Evolutionary conservation across 2,329 filamentous ascomycete species (phyloP).

Genomic region (Macrophomina phaseolina): DNA sequence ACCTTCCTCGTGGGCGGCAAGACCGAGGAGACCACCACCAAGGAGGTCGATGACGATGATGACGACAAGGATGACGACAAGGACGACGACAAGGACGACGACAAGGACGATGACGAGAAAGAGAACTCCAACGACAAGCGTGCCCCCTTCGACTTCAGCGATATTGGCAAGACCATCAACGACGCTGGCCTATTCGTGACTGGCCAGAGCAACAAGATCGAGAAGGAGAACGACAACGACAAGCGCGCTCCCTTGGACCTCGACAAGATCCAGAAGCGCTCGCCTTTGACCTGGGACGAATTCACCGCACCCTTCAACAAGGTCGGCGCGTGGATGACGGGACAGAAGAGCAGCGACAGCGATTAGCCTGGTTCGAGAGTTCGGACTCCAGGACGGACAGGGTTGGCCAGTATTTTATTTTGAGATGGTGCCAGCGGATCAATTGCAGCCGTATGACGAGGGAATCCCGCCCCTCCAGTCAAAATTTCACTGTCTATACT

Average conservation of each 20-base stretch:
- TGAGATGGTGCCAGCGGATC: neutral
- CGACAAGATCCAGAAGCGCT: conserved; percentile 3
- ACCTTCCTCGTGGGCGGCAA: neutral
- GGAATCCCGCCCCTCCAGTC: neutral
- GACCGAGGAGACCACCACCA: no score
- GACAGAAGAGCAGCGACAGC: neutral
- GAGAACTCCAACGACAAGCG: conserved; percentile 13
- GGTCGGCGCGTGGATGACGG: neutral
- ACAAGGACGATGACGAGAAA: neutral
- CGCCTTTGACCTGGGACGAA: neutral
- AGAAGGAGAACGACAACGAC: conserved; percentile 3
- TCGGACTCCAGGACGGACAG: no score
- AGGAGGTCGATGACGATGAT: no score
- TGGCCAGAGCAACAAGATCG: neutral
- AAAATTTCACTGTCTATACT: neutral
- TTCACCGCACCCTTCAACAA: neutral
- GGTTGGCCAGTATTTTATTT: neutral
- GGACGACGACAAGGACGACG: no score
- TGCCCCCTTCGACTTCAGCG: neutral
- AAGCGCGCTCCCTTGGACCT: conserved; percentile 2
- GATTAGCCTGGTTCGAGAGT: no score
- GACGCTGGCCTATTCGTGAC: neutral
- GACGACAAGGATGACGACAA: no score
- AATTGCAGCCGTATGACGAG: no score
- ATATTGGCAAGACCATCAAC: neutral